Evolutionary conservation across 2,329 filamentous ascomycete species (phyloP).

Genomic region (Colletotrichum sp.): DNA sequence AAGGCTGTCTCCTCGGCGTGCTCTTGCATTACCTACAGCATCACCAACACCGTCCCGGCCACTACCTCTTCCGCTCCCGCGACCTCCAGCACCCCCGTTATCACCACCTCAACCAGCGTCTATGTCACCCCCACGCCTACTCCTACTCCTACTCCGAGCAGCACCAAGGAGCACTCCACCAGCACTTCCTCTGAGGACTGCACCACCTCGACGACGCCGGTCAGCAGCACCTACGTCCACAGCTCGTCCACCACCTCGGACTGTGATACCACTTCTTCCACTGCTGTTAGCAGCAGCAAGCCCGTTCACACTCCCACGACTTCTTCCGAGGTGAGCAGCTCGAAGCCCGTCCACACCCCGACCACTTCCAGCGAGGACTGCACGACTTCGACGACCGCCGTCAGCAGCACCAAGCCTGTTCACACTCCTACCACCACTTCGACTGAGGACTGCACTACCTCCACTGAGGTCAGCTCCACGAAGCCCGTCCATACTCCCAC

Average conservation of each 20-base stretch:
- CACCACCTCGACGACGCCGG: neutral
- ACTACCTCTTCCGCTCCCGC: neutral
- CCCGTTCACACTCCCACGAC: neutral
- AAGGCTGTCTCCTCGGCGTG: constrained; percentile 36
- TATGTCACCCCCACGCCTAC: neutral
- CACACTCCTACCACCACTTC: neutral
- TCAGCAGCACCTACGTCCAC: neutral
- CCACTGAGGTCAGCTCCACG: neutral
- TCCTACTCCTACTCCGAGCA: neutral
- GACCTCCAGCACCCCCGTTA: neutral
- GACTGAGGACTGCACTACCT: neutral
- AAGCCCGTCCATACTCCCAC: neutral
- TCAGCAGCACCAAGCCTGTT: neutral
- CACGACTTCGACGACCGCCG: neutral
- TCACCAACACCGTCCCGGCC: neutral
- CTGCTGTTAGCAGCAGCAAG: neutral
- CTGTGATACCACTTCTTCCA: neutral
- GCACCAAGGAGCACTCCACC: neutral
- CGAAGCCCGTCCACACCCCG: neutral
- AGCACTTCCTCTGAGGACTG: neutral
- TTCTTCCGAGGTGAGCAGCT: neutral
- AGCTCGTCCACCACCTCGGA: neutral
- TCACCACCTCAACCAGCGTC: neutral
- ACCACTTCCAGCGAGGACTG: neutral
- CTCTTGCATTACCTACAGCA: constrained; percentile 39